Percentiles rank a stretch among this genome's conserved stretches.
phyloP scores from a whole-genome alignment of 2,329 filamentous ascomycete species.

The Colletotrichum aenigma region DNA sequence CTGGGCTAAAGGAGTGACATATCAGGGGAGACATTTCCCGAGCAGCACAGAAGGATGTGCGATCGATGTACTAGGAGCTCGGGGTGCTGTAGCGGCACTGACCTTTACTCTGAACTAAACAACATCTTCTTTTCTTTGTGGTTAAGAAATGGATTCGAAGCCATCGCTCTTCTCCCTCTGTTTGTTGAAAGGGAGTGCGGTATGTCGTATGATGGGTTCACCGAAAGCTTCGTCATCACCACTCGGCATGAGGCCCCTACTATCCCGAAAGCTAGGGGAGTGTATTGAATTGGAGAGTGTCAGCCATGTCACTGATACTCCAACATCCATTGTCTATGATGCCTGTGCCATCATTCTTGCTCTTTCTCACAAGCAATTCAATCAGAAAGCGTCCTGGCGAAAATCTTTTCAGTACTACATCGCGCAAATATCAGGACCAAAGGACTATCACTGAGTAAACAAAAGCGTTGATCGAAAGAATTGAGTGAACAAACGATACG shows the following conservation, averaged over 20 bases:
- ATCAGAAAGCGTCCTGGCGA: no score
- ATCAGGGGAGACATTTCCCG: not conserved
- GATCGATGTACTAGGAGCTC: not conserved
- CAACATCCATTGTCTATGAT: not conserved
- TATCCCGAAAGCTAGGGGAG: not conserved
- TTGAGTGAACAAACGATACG: no score
- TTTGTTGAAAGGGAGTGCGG: not conserved
- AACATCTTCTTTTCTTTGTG: not conserved
- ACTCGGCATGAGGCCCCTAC: not conserved
- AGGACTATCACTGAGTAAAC: no score
- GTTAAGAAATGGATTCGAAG: not conserved
- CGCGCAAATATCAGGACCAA: no score
- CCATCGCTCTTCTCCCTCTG: no score
- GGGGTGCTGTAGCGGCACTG: not conserved
- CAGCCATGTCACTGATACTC: not conserved
- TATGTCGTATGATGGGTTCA: not conserved
- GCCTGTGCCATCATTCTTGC: not conserved
- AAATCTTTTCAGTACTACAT: not conserved
- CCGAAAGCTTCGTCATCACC: not conserved
- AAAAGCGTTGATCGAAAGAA: no score
- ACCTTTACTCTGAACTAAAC: fast-evolving
- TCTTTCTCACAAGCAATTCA: not conserved
- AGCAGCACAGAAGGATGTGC: not conserved
- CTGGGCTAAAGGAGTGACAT: no score
- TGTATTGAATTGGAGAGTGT: fast-evolving